Conservation (phyloP, 345 rosid species). For the Ailanthus altissimus region DNA sequence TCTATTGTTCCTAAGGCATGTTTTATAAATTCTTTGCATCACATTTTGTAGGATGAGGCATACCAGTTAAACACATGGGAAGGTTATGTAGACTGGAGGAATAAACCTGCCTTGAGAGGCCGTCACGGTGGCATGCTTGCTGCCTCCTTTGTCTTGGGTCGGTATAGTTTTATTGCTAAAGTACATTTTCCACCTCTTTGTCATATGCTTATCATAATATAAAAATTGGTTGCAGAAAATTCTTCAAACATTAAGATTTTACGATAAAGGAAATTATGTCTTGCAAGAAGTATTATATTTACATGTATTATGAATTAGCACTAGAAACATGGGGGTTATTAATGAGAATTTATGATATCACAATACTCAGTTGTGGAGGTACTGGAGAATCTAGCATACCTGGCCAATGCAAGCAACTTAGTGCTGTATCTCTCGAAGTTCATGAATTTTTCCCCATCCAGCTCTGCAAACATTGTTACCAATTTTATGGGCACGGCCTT, state of each 20-base stretch:
- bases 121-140: slow-evolving; percentile 82
- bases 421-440: slow-evolving; percentile 72
- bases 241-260: not conserved
- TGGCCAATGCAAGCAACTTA: slow-evolving; percentile 91
- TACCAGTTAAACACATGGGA: slow-evolving; percentile 41
- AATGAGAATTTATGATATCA: slow-evolving; percentile 9
- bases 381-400: slow-evolving; percentile 85
- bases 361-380: slow-evolving; percentile 64
- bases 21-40: slow-evolving; percentile 11
- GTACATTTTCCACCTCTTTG: not conserved
- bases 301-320: not conserved
- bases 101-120: slow-evolving; percentile 58
- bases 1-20: not conserved
- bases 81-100: slow-evolving; percentile 73
- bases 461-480: slow-evolving; percentile 77
- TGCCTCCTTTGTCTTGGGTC: slow-evolving; percentile 76
- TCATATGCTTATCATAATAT: not conserved
- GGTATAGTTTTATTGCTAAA: slow-evolving; percentile 19
- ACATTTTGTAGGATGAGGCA: slow-evolving; percentile 50
- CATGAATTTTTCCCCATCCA: slow-evolving; percentile 81
- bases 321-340: slow-evolving; percentile 4
- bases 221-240: slow-evolving; percentile 1
- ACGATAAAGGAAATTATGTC: not conserved
- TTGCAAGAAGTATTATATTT: not conserved
- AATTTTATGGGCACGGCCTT: slow-evolving; percentile 92